phyloP scores from a whole-genome alignment of 306 rosid genomes.

The Pterocarpus santalinus region DNA sequence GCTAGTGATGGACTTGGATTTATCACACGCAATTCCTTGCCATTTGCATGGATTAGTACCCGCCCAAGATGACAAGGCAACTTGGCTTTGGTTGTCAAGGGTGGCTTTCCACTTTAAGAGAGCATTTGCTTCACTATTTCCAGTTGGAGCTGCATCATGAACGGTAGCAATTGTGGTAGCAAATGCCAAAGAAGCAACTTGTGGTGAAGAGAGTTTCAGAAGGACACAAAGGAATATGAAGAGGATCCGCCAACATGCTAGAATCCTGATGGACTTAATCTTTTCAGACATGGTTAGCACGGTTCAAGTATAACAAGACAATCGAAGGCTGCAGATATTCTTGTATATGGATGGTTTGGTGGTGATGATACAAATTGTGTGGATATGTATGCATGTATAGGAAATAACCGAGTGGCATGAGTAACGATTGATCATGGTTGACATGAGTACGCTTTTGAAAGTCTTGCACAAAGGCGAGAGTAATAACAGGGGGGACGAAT shows the following conservation, averaged over 20 bases:
- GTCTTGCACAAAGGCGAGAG: not conserved
- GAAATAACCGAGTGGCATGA: too few relatives aligned
- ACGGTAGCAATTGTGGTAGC: not conserved
- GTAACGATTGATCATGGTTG: too few relatives aligned
- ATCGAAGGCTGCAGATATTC: too few relatives aligned
- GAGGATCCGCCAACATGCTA: not conserved
- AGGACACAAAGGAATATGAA: slow-evolving; percentile 8
- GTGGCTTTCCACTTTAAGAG: not conserved
- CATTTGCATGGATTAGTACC: not conserved
- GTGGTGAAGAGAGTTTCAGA: not conserved
- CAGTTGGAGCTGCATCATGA: not conserved
- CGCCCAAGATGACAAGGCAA: not conserved
- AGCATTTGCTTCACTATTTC: not conserved
- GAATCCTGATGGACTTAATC: not conserved
- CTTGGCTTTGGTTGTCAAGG: not conserved
- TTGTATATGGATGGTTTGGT: too few relatives aligned
- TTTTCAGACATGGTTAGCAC: not conserved
- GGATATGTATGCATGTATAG: too few relatives aligned
- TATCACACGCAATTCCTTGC: not conserved
- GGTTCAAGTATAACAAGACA: not conserved
- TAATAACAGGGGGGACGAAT: too few relatives aligned
- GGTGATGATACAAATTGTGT: too few relatives aligned
- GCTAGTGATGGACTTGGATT: not conserved
- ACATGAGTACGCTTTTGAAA: not conserved
- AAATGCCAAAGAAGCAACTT: not conserved